These are phyloP conservation scores for Cladosporium sp. DNA, from an alignment of 2,329 filamentous ascomycete genomes.

Conservation along the genomic window DNA sequence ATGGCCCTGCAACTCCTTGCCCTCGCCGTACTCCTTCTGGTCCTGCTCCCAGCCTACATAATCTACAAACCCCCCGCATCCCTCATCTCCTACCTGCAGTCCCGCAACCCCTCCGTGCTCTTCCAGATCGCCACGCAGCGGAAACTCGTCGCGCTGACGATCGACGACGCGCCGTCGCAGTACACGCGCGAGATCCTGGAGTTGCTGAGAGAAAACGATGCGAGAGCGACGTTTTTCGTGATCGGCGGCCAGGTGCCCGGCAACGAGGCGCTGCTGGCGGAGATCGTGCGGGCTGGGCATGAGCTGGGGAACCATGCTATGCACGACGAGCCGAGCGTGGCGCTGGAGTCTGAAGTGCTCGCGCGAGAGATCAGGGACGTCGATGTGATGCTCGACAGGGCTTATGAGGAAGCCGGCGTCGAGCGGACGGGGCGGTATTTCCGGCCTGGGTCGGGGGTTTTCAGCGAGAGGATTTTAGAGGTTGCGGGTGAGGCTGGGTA, in stretches of 20 bases:
- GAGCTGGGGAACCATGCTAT: slow-evolving; percentile 81
- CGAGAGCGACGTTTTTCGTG: slow-evolving; percentile 79
- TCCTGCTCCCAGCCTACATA: slow-evolving; percentile 51
- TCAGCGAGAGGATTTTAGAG: slow-evolving; percentile 62
- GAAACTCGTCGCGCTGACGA: slow-evolving; percentile 72
- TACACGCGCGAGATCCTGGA: slow-evolving; percentile 65
- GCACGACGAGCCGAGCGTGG: slow-evolving; percentile 70
- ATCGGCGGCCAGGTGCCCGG: slow-evolving; percentile 70
- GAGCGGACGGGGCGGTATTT: slow-evolving; percentile 60
- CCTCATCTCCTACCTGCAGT: slow-evolving; percentile 64
- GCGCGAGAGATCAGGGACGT: slow-evolving; percentile 59
- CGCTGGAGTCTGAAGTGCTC: slow-evolving; percentile 55
- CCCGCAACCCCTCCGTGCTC: slow-evolving; percentile 70
- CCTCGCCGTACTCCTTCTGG: slow-evolving; percentile 21
- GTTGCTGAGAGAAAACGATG: slow-evolving; percentile 57
- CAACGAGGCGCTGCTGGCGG: slow-evolving; percentile 42
- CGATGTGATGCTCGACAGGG: slow-evolving; percentile 51
- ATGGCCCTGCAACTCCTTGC: slow-evolving; percentile 25
- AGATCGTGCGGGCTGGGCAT: slow-evolving; percentile 48
- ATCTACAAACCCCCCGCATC: slow-evolving; percentile 75
- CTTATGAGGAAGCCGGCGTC: slow-evolving; percentile 43
- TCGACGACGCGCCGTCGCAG: slow-evolving; percentile 76
- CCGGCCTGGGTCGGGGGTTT: slow-evolving; percentile 78
- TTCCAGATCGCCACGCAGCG: slow-evolving; percentile 58
- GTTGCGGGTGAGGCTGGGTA: slow-evolving; percentile 58